Conservation (phyloP, 768 basidiomycete species). For the Pleurotus pulmonarius region DNA sequence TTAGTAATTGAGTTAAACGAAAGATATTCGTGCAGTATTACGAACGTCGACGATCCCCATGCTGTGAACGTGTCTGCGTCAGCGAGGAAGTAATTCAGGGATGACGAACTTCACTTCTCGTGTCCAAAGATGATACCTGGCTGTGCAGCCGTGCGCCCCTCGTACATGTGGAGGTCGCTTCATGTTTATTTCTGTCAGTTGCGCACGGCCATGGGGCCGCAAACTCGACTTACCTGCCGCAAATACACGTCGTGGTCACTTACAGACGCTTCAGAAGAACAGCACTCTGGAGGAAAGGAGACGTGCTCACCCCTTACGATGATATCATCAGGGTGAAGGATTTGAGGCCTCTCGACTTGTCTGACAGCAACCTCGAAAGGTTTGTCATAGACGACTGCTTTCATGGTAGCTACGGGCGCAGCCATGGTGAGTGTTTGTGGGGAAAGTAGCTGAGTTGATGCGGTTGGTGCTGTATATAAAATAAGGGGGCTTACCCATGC, state of each 20-base stretch:
- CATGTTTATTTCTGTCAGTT: too few relatives aligned
- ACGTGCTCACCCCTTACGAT: constrained; percentile 38
- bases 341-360: constrained; percentile 43
- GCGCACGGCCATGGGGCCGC: too few relatives aligned
- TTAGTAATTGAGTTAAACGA: too few relatives aligned
- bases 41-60: constrained; percentile 49
- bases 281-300: too few relatives aligned
- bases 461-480: too few relatives aligned
- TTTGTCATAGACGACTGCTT: constrained; percentile 51
- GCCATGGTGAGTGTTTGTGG: too few relatives aligned
- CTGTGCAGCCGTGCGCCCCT: constrained; percentile 48
- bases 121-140: constrained; percentile 51
- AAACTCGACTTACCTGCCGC: too few relatives aligned
- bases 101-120: constrained; percentile 54
- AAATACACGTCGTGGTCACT: constrained; percentile 52
- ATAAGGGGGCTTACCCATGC: too few relatives aligned
- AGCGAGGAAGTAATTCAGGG: too few relatives aligned
- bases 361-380: constrained; percentile 44
- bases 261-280: too few relatives aligned
- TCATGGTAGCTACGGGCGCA: constrained; percentile 30
- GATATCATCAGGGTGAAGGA: constrained; percentile 50
- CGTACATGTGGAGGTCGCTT: constrained; percentile 57
- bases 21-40: neutral
- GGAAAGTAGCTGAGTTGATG: too few relatives aligned
- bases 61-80: constrained; percentile 20